Percentiles rank a stretch among this genome's conserved stretches.
These are phyloP conservation scores for Colletotrichum acutatum DNA, from an alignment of 2,329 filamentous ascomycete species.

Conservation along the genomic window DNA sequence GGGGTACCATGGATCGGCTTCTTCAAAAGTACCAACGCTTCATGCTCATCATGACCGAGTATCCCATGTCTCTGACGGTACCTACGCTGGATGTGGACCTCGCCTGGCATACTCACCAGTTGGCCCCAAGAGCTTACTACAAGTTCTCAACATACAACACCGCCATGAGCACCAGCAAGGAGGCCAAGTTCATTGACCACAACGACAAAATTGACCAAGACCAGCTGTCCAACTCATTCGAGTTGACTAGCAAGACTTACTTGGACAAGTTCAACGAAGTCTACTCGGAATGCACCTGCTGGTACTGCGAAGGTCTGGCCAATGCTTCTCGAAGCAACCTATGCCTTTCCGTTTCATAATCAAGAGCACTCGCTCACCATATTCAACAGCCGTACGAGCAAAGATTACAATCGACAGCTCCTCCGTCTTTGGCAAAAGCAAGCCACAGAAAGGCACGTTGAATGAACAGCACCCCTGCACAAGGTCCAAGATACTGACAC, in stretches of 20 bases:
- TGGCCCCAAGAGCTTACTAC: constrained; percentile 73
- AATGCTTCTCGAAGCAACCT: not conserved
- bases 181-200: constrained; percentile 76
- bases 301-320: constrained; percentile 77
- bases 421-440: constrained; percentile 57
- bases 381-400: constrained; percentile 61
- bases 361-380: not conserved
- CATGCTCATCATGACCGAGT: constrained; percentile 64
- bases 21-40: constrained; percentile 75
- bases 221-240: constrained; percentile 72
- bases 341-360: too few relatives aligned
- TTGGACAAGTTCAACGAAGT: constrained; percentile 71
- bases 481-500: not conserved
- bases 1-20: constrained; percentile 72
- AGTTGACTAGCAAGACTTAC: constrained; percentile 78
- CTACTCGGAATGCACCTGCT: constrained; percentile 83
- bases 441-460: constrained; percentile 51
- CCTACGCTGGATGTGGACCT: constrained; percentile 81
- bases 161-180: constrained; percentile 39
- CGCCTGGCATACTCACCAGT: constrained; percentile 85
- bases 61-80: constrained; percentile 64
- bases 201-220: constrained; percentile 84
- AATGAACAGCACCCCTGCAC: not conserved
- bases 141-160: constrained; percentile 56
- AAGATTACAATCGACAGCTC: constrained; percentile 61